phyloP scores from a whole-genome alignment of 306 rosid genomes.

The Lathyrus sativus region DNA sequence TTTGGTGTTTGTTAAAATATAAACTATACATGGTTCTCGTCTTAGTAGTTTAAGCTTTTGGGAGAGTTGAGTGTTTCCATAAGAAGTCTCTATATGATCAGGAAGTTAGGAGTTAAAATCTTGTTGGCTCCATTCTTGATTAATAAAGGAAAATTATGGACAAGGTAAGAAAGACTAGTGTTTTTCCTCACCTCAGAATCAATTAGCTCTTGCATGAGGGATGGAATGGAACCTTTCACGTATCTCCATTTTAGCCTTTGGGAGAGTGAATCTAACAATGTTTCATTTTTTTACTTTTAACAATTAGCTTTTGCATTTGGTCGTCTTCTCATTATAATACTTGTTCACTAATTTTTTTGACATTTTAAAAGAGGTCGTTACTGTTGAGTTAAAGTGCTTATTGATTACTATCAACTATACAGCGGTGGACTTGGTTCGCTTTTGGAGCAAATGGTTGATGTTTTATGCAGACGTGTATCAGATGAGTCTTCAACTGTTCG shows the following conservation, averaged over 20 bases:
- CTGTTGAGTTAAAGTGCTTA: conserved; percentile 37
- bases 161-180: no score
- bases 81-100: not conserved
- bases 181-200: no score
- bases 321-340: conserved; percentile 20
- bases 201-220: no score
- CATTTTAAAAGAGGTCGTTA: not conserved
- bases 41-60: not conserved
- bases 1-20: conserved; percentile 1
- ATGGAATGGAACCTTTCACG: not conserved
- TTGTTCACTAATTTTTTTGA: conserved; percentile 1
- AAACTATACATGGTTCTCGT: not conserved
- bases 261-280: not conserved
- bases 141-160: no score
- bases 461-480: conserved; percentile 81
- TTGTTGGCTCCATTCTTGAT: no score
- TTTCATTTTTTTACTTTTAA: conserved; percentile 23
- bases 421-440: conserved; percentile 76
- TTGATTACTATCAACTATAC: conserved; percentile 42
- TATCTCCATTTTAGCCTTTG: conserved; percentile 20
- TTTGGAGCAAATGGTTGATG: conserved; percentile 87
- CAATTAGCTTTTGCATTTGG: conserved; percentile 7
- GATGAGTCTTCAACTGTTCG: conserved; percentile 90
- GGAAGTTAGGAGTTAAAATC: conserved; percentile 9
- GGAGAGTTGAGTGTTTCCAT: not conserved